phyloP scores from a whole-genome alignment of 139 green algal genomes.

The Gonium pectorale region DNA sequence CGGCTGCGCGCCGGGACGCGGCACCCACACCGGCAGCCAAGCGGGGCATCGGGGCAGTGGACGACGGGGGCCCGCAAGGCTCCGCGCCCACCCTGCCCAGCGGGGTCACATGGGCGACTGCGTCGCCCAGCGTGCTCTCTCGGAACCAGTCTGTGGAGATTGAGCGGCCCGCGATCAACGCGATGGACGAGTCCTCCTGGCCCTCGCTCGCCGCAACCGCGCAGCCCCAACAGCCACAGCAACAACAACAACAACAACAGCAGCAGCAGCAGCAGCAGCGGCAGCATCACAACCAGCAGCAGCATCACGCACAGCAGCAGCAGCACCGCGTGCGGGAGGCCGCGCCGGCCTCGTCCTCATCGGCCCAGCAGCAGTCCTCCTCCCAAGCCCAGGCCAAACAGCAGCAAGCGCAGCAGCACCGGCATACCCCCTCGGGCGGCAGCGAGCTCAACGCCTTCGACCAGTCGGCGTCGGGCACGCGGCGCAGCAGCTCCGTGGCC shows the following conservation, averaged over 20 bases:
- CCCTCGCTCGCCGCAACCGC: conserved; percentile 39
- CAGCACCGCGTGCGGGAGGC: background rate
- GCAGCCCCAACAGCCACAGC: background rate
- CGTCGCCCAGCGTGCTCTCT: conserved; percentile 4
- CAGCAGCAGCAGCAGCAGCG: background rate
- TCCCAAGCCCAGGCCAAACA: conserved; percentile 20
- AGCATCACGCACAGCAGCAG: background rate
- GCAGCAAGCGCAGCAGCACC: conserved; percentile 43
- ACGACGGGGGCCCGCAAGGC: background rate
- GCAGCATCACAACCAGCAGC: background rate
- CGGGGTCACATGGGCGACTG: conserved; percentile 49
- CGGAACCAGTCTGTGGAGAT: conserved; percentile 45
- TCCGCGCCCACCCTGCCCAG: conserved; percentile 30
- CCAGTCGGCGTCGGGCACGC: background rate
- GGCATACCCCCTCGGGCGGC: conserved; percentile 1
- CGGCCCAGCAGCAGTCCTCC: background rate
- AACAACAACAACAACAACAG: background rate
- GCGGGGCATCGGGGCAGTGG: conserved; percentile 1
- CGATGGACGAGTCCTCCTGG: conserved; percentile 62
- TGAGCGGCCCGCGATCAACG: conserved; percentile 6
- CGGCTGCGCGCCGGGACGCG: conserved; percentile 11
- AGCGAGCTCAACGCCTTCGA: conserved; percentile 32
- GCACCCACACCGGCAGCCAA: conserved; percentile 11
- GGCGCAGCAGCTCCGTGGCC: conserved; percentile 42
- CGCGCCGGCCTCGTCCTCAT: background rate